Conservation (phyloP, 306 rosid genomes). For the Castanea crenata region DNA sequence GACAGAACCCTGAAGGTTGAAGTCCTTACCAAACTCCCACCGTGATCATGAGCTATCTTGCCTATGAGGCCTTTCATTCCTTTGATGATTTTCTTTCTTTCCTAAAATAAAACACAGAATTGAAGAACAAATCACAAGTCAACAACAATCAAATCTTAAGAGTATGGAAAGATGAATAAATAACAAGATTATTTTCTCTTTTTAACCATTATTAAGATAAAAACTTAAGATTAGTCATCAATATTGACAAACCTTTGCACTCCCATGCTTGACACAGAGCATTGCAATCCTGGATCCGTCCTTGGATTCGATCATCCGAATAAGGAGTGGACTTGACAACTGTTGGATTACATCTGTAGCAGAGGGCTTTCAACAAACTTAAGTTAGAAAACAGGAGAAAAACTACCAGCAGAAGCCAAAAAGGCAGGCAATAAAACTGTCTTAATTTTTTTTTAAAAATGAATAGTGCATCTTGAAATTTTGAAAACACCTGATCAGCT, state of each 20-base stretch:
- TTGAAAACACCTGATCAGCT: constrained; percentile 70
- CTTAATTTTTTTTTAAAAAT: not conserved
- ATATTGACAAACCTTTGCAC: constrained; percentile 63
- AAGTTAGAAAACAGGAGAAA: constrained; percentile 34
- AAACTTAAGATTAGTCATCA: not conserved
- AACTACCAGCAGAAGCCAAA: not conserved
- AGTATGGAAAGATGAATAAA: not conserved
- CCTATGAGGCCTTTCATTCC: constrained; percentile 76
- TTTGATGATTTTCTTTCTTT: constrained; percentile 91
- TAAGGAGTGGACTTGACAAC: constrained; percentile 73
- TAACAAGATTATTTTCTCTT: not conserved
- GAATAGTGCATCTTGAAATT: not conserved
- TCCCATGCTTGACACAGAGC: constrained; percentile 86
- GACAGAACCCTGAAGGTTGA: not conserved
- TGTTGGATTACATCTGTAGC: constrained; percentile 79
- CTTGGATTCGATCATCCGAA: constrained; percentile 74
- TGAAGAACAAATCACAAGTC: constrained; percentile 10
- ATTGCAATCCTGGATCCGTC: constrained; percentile 88
- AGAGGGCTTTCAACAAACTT: constrained; percentile 60
- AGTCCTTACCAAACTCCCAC: constrained; percentile 74
- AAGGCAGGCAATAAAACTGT: not conserved
- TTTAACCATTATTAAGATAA: not conserved
- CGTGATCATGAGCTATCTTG: constrained; percentile 72
- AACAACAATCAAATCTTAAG: constrained; percentile 20
- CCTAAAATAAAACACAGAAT: constrained; percentile 48